Evolutionary conservation across 371 early-diverging fungal genomes (phyloP), one percentile per base, ranked within the genome.

Genomic region (Rhizomucor pusillus): DNA sequence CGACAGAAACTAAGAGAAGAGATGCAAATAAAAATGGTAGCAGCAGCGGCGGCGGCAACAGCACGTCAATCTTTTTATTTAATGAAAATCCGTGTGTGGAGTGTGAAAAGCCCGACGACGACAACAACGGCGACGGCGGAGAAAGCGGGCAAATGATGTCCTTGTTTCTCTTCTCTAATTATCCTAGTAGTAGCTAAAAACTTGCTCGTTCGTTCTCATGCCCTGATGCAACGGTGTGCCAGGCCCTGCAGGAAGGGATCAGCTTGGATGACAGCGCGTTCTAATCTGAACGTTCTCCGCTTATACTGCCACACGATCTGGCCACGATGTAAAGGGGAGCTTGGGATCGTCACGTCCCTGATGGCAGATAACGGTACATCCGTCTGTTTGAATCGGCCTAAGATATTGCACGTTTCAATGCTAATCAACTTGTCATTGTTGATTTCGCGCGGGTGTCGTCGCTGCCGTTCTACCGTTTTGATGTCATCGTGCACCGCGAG

Each of bases 401-500:
- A 60, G 33, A 69, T 57, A 16, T 65, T 63, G 7, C 64, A 52
- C 3, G 69, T 73, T 47, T 77, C 77, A 20, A 77, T 35, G 1
- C 71, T 69, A 19, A 77, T 43, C 54, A 62, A 69, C 43, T 66
- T 67, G 29, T 72, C 71, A 12, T 16, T 5, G 25, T 67, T 63
- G 35, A 77, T 67, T 34, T 65, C 62, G 47, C 59, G 60, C 10
- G 73, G 71, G 25, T 61, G 56, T 46, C 67, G 65, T 25, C 74
- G 59, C 19, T 73, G 67, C 19, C 59, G 66, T 56, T 71, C 75
- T 1, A 75, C 66, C 0, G 59, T 67, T 36, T 69, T 68, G 34
- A 71, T 51, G 56, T 71, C 69, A 46, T 71, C 74, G 47, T 73
- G 67, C 1, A 71, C 73, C 33, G 71, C 59, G n/a, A 77, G 29